Conservation (phyloP, 2,329 filamentous ascomycete genomes). For the Westerdykella ornata region DNA sequence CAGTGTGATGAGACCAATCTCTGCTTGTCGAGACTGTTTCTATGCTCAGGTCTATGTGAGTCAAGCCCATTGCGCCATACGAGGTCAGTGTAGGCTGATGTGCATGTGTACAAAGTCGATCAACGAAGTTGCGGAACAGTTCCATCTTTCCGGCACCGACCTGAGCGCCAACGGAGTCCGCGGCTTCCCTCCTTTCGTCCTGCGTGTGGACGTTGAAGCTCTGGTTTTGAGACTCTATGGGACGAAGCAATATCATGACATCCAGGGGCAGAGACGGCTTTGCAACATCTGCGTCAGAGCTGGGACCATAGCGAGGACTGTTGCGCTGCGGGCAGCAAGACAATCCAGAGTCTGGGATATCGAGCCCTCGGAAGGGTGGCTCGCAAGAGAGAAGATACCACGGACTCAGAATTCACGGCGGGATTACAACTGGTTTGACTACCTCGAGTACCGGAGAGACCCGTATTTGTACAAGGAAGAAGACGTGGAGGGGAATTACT, state of each 20-base stretch:
- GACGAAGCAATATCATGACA: conserved; percentile 24
- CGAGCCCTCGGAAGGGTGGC: not conserved
- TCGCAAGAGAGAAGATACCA: not conserved
- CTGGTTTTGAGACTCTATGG: conserved; percentile 25
- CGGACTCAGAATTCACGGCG: not conserved
- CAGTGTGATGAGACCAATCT: conserved; percentile 13
- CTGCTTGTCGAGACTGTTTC: conserved; percentile 25
- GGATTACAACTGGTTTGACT: too few species aligned
- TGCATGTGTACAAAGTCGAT: conserved; percentile 11
- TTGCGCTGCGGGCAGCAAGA: not conserved
- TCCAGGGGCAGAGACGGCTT: not conserved
- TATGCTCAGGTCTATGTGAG: conserved; percentile 24
- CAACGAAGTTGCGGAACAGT: conserved; percentile 24
- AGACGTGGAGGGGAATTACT: too few species aligned
- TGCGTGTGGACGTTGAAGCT: conserved; percentile 27
- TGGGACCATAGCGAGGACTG: not conserved
- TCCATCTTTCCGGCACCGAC: conserved; percentile 13
- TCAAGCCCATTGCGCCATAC: not conserved
- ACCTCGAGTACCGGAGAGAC: not conserved
- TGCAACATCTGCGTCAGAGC: not conserved
- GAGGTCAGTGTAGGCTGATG: too few species aligned
- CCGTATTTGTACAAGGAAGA: not conserved
- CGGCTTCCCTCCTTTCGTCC: conserved; percentile 10
- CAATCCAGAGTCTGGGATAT: not conserved
- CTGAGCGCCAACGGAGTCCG: conserved; percentile 7